These are phyloP conservation scores for Ascochyta fabae DNA, from an alignment of 2,329 filamentous ascomycete genomes.

Conservation along the genomic window DNA sequence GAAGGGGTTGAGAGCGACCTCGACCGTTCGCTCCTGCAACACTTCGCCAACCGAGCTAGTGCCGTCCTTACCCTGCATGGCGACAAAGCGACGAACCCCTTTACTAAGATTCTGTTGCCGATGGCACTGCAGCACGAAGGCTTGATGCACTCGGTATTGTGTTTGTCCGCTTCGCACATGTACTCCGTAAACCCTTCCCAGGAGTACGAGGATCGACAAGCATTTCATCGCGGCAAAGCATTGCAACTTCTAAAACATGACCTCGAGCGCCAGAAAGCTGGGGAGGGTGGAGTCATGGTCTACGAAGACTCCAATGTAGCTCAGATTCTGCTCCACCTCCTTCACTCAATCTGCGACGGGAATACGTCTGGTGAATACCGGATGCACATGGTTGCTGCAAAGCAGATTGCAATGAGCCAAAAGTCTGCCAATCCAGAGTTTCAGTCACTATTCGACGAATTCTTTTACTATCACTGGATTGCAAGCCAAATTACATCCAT, in stretches of 20 bases:
- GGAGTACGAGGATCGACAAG: slow-evolving; percentile 60
- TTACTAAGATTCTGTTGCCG: slow-evolving; percentile 81
- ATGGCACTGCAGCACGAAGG: slow-evolving; percentile 81
- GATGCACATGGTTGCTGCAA: slow-evolving; percentile 78
- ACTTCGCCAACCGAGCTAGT: slow-evolving; percentile 82
- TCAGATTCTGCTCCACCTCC: slow-evolving; percentile 64
- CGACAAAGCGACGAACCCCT: slow-evolving; percentile 77
- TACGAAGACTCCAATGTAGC: slow-evolving; percentile 66
- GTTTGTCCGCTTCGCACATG: slow-evolving; percentile 78
- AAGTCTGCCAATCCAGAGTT: slow-evolving; percentile 71
- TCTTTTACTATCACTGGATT: slow-evolving; percentile 82
- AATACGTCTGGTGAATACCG: slow-evolving; percentile 73
- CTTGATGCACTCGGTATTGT: slow-evolving; percentile 89
- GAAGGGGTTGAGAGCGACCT: slow-evolving; percentile 80
- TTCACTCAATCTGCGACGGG: slow-evolving; percentile 67
- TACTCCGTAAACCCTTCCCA: slow-evolving; percentile 59
- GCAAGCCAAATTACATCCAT: slow-evolving; percentile 64
- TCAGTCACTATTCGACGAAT: slow-evolving; percentile 73
- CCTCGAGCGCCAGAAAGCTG: slow-evolving; percentile 47
- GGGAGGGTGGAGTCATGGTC: slow-evolving; percentile 44
- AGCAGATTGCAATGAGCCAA: slow-evolving; percentile 68
- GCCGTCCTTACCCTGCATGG: slow-evolving; percentile 82
- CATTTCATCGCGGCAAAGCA: slow-evolving; percentile 44
- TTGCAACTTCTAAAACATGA: slow-evolving; percentile 60
- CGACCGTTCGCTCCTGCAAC: slow-evolving; percentile 80